Evolutionary conservation across 768 basidiomycete genomes (phyloP).

Genomic region (Leccinum truebloodii): DNA sequence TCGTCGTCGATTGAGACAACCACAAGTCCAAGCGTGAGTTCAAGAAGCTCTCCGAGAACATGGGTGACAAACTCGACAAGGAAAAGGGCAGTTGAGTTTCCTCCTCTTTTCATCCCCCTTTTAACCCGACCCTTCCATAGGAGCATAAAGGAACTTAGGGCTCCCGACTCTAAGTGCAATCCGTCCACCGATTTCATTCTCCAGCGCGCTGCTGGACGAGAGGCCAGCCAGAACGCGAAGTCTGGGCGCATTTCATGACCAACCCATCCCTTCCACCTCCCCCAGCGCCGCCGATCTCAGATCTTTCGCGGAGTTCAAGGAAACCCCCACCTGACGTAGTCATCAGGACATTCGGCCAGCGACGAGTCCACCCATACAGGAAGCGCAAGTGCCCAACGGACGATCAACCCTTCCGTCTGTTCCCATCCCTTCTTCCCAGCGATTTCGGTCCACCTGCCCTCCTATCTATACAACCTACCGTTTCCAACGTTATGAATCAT

Average conservation of each 20-base stretch:
- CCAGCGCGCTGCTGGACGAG: conserved; percentile 79
- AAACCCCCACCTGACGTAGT: conserved; percentile 41
- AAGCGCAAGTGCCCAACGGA: conserved; percentile 28
- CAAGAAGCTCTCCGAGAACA: conserved; percentile 83
- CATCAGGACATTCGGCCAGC: conserved; percentile 41
- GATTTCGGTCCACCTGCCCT: conserved; percentile 83
- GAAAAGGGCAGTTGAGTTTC: conserved; percentile 81
- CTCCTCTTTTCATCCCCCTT: background rate
- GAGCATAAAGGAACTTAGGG: conserved; percentile 82
- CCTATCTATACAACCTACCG: conserved; percentile 63
- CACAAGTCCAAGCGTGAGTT: conserved; percentile 87
- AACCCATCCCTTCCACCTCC: conserved; percentile 47
- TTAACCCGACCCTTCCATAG: conserved; percentile 36
- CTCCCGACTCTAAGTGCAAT: conserved; percentile 79
- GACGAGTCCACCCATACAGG: conserved; percentile 22
- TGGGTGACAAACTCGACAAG: conserved; percentile 92
- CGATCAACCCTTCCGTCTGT: conserved; percentile 50
- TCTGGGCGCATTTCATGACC: conserved; percentile 75
- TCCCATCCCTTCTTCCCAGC: conserved; percentile 65
- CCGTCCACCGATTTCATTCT: conserved; percentile 79
- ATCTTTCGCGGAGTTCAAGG: conserved; percentile 65
- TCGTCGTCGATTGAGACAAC: conserved; percentile 90
- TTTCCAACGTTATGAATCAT: conserved; percentile 45
- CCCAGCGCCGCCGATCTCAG: conserved; percentile 56
- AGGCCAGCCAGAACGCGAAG: conserved; percentile 59